Conservation (phyloP, 2,329 filamentous ascomycete genomes). For the Mycogone perniciosa region DNA sequence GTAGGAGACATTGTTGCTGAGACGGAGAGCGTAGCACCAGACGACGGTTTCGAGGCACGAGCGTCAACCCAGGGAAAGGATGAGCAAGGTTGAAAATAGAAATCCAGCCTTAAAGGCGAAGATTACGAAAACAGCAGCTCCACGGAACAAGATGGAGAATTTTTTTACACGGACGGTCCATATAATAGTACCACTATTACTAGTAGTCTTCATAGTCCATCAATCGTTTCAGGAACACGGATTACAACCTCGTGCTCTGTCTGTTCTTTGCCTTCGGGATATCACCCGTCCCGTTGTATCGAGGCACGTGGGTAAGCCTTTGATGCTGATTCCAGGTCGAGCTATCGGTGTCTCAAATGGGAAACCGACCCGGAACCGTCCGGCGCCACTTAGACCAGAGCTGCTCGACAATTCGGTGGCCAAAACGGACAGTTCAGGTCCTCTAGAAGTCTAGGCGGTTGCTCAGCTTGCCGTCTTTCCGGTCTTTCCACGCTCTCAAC, state of each 20-base stretch:
- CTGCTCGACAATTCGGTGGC: constrained; percentile 8
- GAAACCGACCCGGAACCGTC: not conserved
- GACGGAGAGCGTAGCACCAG: not conserved
- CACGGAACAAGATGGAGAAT: not conserved
- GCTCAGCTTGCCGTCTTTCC: too few relatives aligned
- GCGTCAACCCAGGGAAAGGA: not conserved
- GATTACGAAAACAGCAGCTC: not conserved
- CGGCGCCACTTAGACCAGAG: not conserved
- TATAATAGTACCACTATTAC: too few relatives aligned
- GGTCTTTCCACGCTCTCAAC: too few relatives aligned
- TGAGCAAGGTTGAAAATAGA: not conserved
- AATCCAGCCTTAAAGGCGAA: constrained; percentile 8
- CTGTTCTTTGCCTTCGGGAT: too few relatives aligned
- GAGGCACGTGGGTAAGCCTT: too few relatives aligned
- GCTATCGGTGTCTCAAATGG: constrained; percentile 10
- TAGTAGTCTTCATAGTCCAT: too few relatives aligned
- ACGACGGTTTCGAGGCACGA: not conserved
- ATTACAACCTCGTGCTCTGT: too few relatives aligned
- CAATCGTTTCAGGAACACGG: too few relatives aligned
- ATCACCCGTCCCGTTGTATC: too few relatives aligned
- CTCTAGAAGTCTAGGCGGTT: too few relatives aligned
- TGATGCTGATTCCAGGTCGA: not conserved
- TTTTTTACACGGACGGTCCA: not conserved
- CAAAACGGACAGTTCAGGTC: not conserved
- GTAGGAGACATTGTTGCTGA: constrained; percentile 12